A percentile compares a stretch with the other conserved stretches of the same genome.
Evolutionary conservation across 805 yeast genomes (phyloP).

Genomic region (Metschnikowia henanensis): DNA sequence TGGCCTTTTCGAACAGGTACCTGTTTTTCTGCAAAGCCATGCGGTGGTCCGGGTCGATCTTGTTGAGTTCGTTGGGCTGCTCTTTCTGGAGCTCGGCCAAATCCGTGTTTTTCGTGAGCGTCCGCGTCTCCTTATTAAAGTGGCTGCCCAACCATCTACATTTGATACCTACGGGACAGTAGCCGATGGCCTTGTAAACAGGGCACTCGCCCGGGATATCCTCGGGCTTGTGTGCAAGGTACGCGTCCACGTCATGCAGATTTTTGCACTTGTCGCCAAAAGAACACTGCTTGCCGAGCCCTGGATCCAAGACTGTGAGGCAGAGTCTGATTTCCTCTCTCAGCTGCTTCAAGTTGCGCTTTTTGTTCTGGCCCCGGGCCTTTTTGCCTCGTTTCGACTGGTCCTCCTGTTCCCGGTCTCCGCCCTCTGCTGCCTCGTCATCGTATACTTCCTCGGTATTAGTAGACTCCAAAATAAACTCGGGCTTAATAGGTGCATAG

Average conservation of each 20-base stretch:
- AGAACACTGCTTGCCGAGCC: constrained; percentile 46
- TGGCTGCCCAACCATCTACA: constrained; percentile 90
- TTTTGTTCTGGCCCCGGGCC: constrained; percentile 80
- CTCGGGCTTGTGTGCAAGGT: constrained; percentile 61
- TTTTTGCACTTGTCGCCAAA: constrained; percentile 74
- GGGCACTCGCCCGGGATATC: constrained; percentile 86
- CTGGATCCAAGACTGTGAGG: constrained; percentile 59
- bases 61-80: constrained; percentile 61
- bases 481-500: constrained; percentile 74
- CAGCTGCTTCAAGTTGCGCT: constrained; percentile 69
- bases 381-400: constrained; percentile 42
- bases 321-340: constrained; percentile 69
- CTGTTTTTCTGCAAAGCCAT: constrained; percentile 57
- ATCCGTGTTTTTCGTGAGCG: constrained; percentile 45
- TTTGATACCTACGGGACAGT: constrained; percentile 89
- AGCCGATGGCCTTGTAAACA: constrained; percentile 76
- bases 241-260: constrained; percentile 71
- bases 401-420: constrained; percentile 32
- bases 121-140: constrained; percentile 45
- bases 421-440: constrained; percentile 48
- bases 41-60: constrained; percentile 49
- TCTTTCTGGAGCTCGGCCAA: constrained; percentile 31
- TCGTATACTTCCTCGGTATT: constrained; percentile 43
- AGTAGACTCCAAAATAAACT: constrained; percentile 48
- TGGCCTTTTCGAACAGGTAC: constrained; percentile 58